These are phyloP conservation scores for Hypoxylon sp. DNA, from an alignment of 2,329 filamentous ascomycete species.

Conservation along the genomic window DNA sequence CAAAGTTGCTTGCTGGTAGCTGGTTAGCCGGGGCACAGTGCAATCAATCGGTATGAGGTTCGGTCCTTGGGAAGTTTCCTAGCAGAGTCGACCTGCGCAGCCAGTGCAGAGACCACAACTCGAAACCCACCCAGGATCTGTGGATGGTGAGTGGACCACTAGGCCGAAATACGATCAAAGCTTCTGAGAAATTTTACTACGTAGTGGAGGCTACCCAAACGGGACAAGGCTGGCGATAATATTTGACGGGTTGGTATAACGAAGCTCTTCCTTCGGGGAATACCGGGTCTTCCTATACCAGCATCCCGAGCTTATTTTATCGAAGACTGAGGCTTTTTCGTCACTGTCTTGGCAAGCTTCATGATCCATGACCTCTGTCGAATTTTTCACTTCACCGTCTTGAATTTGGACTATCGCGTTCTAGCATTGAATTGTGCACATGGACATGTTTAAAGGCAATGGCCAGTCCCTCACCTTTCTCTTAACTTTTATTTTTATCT, in stretches of 20 bases:
- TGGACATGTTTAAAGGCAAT: too few relatives aligned
- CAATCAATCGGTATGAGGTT: conserved; percentile 23
- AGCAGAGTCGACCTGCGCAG: conserved; percentile 20
- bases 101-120: conserved; percentile 33
- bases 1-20: conserved; percentile 32
- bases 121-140: conserved; percentile 40
- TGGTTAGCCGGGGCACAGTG: conserved; percentile 31
- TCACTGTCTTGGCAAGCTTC: conserved; percentile 22
- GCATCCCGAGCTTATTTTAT: conserved; percentile 40
- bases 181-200: conserved; percentile 50
- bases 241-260: conserved; percentile 34
- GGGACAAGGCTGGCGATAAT: conserved; percentile 54
- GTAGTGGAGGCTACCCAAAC: conserved; percentile 51
- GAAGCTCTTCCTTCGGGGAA: conserved; percentile 34
- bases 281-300: conserved; percentile 41
- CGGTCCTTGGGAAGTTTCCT: conserved; percentile 38
- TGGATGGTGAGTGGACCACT: conserved; percentile 44
- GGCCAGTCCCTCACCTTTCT: background rate
- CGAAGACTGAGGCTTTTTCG: conserved; percentile 19
- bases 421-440: background rate
- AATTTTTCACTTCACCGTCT: background rate
- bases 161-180: conserved; percentile 44
- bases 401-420: background rate
- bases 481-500: conserved; percentile 8
- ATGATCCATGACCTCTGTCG: conserved; percentile 4